Evolutionary conservation across 257 asterid genomes (phyloP), one percentile per base, ranked within the genome.

Genomic region (Nicotiana sylvestris): DNA sequence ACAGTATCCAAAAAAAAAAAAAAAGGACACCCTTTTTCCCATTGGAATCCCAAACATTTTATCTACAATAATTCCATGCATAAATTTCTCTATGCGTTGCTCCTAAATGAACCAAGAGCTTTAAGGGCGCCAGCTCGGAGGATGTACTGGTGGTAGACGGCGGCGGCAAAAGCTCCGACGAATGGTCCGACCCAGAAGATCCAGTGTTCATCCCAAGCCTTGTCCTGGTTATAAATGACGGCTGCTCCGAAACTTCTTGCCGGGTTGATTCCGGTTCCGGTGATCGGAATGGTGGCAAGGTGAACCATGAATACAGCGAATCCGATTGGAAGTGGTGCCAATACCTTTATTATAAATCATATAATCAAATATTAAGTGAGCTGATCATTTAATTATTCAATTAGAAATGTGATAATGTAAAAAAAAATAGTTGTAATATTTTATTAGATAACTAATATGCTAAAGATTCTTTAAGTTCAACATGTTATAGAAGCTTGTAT

Each of bases 261-360:
- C 0, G 97, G 97, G 85, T 92, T 92, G 88, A 92, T 92, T 43
- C 97, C 95, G 16, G 95, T 92, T 39, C 97, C 95, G n/a, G 97
- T 92, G 84, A 92, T 89, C 18, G 97, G 97, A 83, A 91, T 92
- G 53, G 97, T 92, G 62, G 93, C 93, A 2, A 92, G 88, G 84
- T 91, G 95, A 46, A 92, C 97, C 95, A 92, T 91, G 91, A 92
- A 92, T 77, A 92, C 97, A 0, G 97, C 97, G 57, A 92, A 92
- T 80, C 97, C 97, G 56, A 92, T 92, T 29, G 97, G 97, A 25
- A 92, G 94, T 78, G 97, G 97, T 7, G 97, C 97, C 94, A 92
- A 87, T 1, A 92, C 97, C 97, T 91, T 74, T 16, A 87, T 74
- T 16, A 82, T 27, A 58, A 33, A 16, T 27, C 3, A 51, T 2